Percentiles rank a stretch among this genome's conserved stretches.
Evolutionary conservation across 176 grass and related monocot species (phyloP).

Genomic region (Ampelocalamus luodianensis): DNA sequence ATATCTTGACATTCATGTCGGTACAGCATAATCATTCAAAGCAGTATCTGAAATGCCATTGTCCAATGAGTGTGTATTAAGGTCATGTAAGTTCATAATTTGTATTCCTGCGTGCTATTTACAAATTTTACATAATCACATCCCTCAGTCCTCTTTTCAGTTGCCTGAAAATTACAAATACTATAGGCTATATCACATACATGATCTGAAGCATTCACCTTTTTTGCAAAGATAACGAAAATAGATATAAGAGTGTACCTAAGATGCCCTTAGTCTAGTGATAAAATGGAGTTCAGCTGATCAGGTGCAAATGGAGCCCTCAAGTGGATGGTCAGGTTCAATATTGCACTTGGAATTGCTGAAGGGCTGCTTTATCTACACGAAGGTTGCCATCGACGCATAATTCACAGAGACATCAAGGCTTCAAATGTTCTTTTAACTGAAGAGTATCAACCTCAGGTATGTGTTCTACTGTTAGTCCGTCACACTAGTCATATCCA

Average conservation of each 20-base stretch:
- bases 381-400: constrained; percentile 88
- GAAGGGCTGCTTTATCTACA: constrained; percentile 94
- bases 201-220: background rate
- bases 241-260: constrained; percentile 30
- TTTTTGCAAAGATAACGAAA: constrained; percentile 8
- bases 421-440: constrained; percentile 98
- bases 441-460: constrained; percentile 94
- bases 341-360: constrained; percentile 82
- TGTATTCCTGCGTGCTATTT: constrained; percentile 31
- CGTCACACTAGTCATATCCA: background rate
- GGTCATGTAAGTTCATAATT: constrained; percentile 8
- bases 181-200: background rate
- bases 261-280: constrained; percentile 34
- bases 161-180: constrained; percentile 8
- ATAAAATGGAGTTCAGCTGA: constrained; percentile 51
- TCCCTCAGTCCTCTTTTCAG: constrained; percentile 13
- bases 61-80: constrained; percentile 6
- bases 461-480: constrained; percentile 32
- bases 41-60: constrained; percentile 24
- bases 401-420: constrained; percentile 99
- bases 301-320: constrained; percentile 80
- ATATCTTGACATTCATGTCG: constrained; percentile 22
- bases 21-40: background rate
- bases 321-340: constrained; percentile 81
- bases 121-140: background rate